Conservation (phyloP, 805 yeast species). For the Candida michaelii region DNA sequence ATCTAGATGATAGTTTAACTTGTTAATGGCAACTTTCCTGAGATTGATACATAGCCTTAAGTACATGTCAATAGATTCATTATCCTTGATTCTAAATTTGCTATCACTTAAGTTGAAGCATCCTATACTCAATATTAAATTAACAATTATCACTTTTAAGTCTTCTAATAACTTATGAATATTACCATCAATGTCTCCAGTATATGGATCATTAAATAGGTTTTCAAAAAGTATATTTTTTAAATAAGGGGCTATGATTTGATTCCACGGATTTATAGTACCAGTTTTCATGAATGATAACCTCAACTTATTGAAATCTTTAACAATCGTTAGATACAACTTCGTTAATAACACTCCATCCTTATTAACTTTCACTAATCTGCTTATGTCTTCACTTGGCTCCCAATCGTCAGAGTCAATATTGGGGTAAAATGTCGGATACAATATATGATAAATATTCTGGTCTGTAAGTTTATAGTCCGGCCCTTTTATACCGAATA, state of each 20-base stretch:
- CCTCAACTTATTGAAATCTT: slow-evolving; percentile 21
- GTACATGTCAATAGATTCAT: slow-evolving; percentile 23
- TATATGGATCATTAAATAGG: slow-evolving; percentile 8
- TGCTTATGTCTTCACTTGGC: slow-evolving; percentile 21
- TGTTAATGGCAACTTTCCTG: slow-evolving; percentile 34
- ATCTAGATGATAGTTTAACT: slow-evolving; percentile 41
- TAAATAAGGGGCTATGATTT: slow-evolving; percentile 29
- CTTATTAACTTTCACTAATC: slow-evolving; percentile 15
- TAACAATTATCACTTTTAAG: slow-evolving; percentile 25
- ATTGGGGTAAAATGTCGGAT: slow-evolving; percentile 45
- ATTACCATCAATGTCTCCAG: not conserved
- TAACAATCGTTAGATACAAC: slow-evolving; percentile 3
- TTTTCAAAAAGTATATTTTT: slow-evolving; percentile 31
- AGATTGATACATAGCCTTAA: slow-evolving; percentile 32
- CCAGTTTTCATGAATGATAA: slow-evolving; percentile 29
- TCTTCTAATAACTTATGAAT: slow-evolving; percentile 4
- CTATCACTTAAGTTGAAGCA: slow-evolving; percentile 11
- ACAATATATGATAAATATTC: slow-evolving; percentile 42
- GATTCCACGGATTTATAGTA: slow-evolving; percentile 28
- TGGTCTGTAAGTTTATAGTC: slow-evolving; percentile 38
- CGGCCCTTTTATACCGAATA: slow-evolving; percentile 42
- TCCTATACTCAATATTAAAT: slow-evolving; percentile 25
- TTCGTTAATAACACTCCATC: slow-evolving; percentile 2
- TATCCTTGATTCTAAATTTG: slow-evolving; percentile 14
- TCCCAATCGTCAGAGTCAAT: slow-evolving; percentile 43